These are phyloP conservation scores for Cucurbita maxima DNA, from an alignment of 306 rosid genomes.

Conservation along the genomic window DNA sequence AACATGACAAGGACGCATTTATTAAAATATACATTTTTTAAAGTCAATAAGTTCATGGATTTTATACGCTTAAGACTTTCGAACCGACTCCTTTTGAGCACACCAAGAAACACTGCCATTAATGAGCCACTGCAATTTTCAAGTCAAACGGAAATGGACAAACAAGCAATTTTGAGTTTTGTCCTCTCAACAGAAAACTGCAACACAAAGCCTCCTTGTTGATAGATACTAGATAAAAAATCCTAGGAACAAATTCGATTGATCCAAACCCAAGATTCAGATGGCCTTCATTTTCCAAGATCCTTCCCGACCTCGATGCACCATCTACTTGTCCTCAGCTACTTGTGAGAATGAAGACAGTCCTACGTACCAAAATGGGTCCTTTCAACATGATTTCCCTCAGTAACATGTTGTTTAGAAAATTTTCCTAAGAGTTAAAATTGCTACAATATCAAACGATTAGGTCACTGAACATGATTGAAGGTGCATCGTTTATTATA, in stretches of 20 bases:
- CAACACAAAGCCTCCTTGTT: background rate
- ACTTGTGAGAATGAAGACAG: background rate
- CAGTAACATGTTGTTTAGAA: background rate
- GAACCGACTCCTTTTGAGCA: too few species aligned
- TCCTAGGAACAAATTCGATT: background rate
- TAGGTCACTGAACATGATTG: background rate
- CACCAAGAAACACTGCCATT: background rate
- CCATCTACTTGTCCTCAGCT: background rate
- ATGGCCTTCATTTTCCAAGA: background rate
- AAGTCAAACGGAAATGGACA: background rate
- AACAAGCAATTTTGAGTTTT: background rate
- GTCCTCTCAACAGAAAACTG: background rate
- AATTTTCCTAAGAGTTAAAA: background rate
- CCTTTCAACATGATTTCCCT: background rate
- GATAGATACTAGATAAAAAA: background rate
- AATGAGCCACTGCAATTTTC: background rate
- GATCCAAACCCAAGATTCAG: background rate
- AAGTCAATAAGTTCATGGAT: too few species aligned
- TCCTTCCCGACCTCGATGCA: background rate
- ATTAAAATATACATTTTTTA: too few species aligned
- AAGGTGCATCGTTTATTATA: background rate
- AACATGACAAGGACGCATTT: too few species aligned
- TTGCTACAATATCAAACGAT: background rate
- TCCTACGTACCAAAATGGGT: background rate
- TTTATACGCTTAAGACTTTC: too few species aligned